A percentile compares a stretch with the other conserved stretches of the same genome.
phyloP scores from a whole-genome alignment of 1,284 basidiomycete species.

The Mixia osmundae region DNA sequence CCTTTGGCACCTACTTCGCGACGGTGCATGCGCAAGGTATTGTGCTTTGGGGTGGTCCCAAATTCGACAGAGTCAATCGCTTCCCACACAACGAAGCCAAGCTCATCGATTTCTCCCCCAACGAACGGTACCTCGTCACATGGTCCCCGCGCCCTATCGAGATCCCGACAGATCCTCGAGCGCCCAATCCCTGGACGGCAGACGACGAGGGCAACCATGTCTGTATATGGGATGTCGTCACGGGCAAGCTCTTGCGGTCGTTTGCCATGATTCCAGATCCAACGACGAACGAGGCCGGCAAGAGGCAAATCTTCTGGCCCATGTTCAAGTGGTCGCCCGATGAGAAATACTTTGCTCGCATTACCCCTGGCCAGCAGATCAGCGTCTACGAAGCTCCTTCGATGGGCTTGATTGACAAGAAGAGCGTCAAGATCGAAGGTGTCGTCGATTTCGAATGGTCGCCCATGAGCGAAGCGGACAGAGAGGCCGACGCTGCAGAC shows the following conservation, averaged over 20 bases:
- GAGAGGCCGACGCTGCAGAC: background rate
- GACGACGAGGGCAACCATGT: slow-evolving; percentile 95
- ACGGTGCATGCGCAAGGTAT: slow-evolving; percentile 91
- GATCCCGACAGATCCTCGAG: slow-evolving; percentile 40
- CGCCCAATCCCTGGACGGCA: slow-evolving; percentile 47
- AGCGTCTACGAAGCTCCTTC: slow-evolving; percentile 85
- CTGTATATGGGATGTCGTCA: slow-evolving; percentile 93
- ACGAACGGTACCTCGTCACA: slow-evolving; percentile 89
- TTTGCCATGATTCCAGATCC: slow-evolving; percentile 38
- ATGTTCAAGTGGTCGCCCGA: slow-evolving; percentile 94
- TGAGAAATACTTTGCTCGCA: slow-evolving; percentile 78
- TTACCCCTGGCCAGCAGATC: slow-evolving; percentile 75
- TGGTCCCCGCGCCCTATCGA: slow-evolving; percentile 92
- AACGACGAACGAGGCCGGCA: slow-evolving; percentile 21
- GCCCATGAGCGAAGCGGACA: slow-evolving; percentile 61
- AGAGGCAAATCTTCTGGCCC: slow-evolving; percentile 51
- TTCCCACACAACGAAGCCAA: slow-evolving; percentile 92
- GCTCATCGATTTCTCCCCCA: slow-evolving; percentile 91
- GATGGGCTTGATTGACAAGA: slow-evolving; percentile 90
- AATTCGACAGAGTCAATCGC: slow-evolving; percentile 62
- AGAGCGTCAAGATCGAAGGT: slow-evolving; percentile 92
- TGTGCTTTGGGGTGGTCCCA: slow-evolving; percentile 79
- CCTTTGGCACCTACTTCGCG: slow-evolving; percentile 75
- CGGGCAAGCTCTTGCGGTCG: slow-evolving; percentile 73
- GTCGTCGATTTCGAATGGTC: slow-evolving; percentile 99